Conservation (phyloP, 305 asterid species). For the Fraxinus paxiana region DNA sequence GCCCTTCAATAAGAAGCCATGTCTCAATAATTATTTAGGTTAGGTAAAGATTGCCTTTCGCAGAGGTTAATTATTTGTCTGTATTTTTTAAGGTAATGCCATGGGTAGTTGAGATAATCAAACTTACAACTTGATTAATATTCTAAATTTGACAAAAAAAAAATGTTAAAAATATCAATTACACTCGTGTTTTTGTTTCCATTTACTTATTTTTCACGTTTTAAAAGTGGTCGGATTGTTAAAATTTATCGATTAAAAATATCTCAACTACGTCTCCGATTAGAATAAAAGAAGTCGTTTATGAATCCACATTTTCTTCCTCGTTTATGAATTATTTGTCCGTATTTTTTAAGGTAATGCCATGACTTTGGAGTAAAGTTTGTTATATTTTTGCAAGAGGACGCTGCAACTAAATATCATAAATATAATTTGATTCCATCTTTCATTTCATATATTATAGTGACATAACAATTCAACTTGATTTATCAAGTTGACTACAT, state of each 20-base stretch:
- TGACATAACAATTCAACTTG: not conserved
- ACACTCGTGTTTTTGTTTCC: not conserved
- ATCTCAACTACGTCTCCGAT: not conserved
- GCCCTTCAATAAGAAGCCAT: constrained; percentile 16
- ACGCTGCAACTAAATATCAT: not conserved
- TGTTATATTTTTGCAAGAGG: not conserved
- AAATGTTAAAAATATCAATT: not conserved
- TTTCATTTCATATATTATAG: not conserved
- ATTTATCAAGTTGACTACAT: not conserved
- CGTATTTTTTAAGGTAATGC: no score
- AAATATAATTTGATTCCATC: not conserved
- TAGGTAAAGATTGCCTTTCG: not conserved
- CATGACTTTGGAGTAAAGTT: not conserved
- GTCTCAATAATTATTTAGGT: not conserved
- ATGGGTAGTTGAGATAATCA: not conserved
- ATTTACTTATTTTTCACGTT: not conserved
- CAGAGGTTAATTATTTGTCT: not conserved
- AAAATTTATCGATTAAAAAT: not conserved
- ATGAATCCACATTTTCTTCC: not conserved
- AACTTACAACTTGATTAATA: not conserved
- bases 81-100: not conserved
- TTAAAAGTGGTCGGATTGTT: not conserved
- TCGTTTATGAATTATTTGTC: not conserved
- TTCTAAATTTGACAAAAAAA: not conserved
- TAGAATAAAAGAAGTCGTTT: not conserved